Percentiles rank a stretch among this genome's conserved stretches.
Conservation (phyloP, 2,329 filamentous ascomycete genomes). For the Thelonectria blattea region DNA sequence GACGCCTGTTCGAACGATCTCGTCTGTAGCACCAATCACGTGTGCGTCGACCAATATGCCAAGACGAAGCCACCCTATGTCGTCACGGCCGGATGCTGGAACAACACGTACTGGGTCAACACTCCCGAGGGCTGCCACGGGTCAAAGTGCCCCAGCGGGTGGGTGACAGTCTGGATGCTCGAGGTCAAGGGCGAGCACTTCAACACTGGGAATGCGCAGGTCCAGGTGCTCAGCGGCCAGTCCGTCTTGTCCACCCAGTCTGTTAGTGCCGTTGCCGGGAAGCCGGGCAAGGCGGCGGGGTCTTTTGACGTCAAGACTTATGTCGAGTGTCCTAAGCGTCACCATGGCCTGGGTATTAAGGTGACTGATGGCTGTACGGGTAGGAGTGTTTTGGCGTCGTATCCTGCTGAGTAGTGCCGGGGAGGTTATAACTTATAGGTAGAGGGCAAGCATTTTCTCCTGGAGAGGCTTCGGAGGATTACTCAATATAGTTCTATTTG, state of each 20-base stretch:
- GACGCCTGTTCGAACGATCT: not conserved
- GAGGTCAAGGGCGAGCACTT: slow-evolving; percentile 13
- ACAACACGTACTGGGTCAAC: slow-evolving; percentile 8
- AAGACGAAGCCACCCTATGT: slow-evolving; percentile 7
- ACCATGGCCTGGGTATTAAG: not conserved
- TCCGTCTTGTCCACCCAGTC: not conserved
- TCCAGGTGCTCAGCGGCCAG: not conserved
- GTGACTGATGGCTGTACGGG: slow-evolving; percentile 6
- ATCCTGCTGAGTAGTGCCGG: not conserved
- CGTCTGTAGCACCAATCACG: not conserved
- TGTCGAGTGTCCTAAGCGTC: slow-evolving; percentile 1
- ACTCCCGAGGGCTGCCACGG: not conserved
- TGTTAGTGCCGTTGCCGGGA: not conserved
- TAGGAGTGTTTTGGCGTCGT: not conserved
- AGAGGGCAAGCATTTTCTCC: too few species aligned
- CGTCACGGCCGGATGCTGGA: slow-evolving; percentile 1
- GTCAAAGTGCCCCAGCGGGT: not conserved
- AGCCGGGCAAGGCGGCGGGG: slow-evolving; percentile 1
- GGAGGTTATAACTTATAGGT: too few species aligned
- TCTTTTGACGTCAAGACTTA: slow-evolving; percentile 7
- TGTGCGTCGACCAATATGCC: slow-evolving; percentile 3
- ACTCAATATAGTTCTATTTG: too few species aligned
- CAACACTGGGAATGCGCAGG: slow-evolving; percentile 1
- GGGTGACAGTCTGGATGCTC: slow-evolving; percentile 3
- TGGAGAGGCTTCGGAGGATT: too few species aligned